Evolutionary conservation across 2,329 filamentous ascomycete genomes (phyloP), one percentile per base, ranked within the genome.

Genomic region (Allantophomopsis cytisporea): DNA sequence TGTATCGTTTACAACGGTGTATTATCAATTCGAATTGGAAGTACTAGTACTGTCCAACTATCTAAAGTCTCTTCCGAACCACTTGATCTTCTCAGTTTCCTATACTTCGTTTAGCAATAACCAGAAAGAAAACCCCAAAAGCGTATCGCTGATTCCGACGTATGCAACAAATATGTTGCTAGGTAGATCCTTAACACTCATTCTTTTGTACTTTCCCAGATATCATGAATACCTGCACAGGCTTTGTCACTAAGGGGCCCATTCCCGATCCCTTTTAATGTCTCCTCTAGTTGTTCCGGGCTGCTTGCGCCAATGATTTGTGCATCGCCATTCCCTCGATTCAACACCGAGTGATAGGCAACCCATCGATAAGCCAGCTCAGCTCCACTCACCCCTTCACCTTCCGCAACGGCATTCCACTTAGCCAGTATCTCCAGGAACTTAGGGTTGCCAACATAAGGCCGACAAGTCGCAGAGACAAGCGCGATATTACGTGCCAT

Each of bases 331-430:
- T 41, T 31, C 37, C 43, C 44, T n/a, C 38, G 36, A 7, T 45
- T 44, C 38, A 54, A 15, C 35, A 17, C 31, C 2, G 52, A 55
- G 36, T 59, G 40, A 35, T 52, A 48, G 3, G 39, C 41, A 7
- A 54, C 43, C 55, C 56, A 59, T 18, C 55, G 45, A 45, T 56
- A 58, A 7, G 53, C 55, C 36, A 58, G 37, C 35, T 50, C 55
- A 17, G 44, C 39, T 60, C 31, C 35, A 31, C 7, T 20, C 30
- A 23, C 31, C 33, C n/a, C 2, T 20, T 17, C 35, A 15, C n/a
- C 32, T 20, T 20, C 18, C 18, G 18, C 18, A 20, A 20, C 18
- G 18, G 18, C 18, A 20, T 20, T 20, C 18, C 18, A 20, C 18
- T 20, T 20, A 20, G 18, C 18, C 18, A 20, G 18, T 20, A 20